phyloP scores from a whole-genome alignment of 192 early-diverging fungal species.

The Phlyctochytrium bullatum region DNA sequence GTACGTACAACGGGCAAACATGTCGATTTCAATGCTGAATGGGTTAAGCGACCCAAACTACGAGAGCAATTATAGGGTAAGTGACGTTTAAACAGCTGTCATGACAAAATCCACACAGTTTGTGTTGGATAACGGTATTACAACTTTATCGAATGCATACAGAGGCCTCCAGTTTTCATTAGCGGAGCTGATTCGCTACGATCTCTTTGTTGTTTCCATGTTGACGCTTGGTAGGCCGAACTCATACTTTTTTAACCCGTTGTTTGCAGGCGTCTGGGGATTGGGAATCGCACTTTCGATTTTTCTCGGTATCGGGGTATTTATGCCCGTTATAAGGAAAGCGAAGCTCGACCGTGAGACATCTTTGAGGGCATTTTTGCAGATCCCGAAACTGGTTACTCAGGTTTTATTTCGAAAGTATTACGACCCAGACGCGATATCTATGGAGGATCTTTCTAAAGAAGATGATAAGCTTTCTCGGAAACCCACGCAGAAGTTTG shows the following conservation, averaged over 20 bases:
- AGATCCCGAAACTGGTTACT: conserved; percentile 22
- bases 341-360: conserved; percentile 25
- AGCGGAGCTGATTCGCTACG: conserved; percentile 1
- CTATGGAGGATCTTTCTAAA: not conserved
- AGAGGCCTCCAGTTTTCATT: conserved; percentile 6
- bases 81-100: no score
- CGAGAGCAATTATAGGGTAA: no score
- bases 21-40: not conserved
- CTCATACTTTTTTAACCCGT: not conserved
- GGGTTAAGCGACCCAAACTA: no score
- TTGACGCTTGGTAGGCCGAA: conserved; percentile 10
- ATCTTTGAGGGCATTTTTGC: conserved; percentile 24
- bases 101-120: conserved; percentile 10
- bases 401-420: conserved; percentile 10
- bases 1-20: not conserved
- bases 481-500: no score
- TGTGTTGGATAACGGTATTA: conserved; percentile 21
- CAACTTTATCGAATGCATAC: conserved; percentile 13
- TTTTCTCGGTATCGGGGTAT: not conserved
- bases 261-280: not conserved
- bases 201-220: conserved; percentile 5
- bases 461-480: conserved; percentile 2
- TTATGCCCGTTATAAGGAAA: conserved; percentile 20
- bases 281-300: not conserved
- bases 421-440: not conserved